Evolutionary conservation across 1,284 basidiomycete genomes (phyloP).

Genomic region (Inonotus hispidus): DNA sequence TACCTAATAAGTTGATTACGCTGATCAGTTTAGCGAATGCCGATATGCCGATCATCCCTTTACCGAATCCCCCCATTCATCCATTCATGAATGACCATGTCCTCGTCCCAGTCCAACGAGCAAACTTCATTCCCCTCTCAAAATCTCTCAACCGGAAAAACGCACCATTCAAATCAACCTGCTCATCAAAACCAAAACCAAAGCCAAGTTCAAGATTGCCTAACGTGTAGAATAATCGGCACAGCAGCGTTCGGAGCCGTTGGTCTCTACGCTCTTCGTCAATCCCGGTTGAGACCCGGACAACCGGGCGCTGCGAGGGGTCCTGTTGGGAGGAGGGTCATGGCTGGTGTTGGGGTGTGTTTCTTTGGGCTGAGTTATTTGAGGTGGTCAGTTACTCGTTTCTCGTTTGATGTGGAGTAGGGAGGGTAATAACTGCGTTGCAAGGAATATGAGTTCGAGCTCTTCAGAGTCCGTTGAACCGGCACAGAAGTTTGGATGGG

Average conservation of each 20-base stretch:
- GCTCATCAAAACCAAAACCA: not conserved
- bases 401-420: not conserved
- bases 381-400: constrained; percentile 1
- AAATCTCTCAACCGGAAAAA: not conserved
- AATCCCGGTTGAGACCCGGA: constrained; percentile 34
- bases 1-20: too few relatives aligned
- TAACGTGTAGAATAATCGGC: constrained; percentile 47
- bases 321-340: constrained; percentile 38
- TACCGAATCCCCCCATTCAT: too few relatives aligned
- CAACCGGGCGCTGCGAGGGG: constrained; percentile 36
- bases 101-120: too few relatives aligned
- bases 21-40: too few relatives aligned
- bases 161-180: not conserved
- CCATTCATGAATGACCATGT: too few relatives aligned
- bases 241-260: constrained; percentile 42
- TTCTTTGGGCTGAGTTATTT: constrained; percentile 28
- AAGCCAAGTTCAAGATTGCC: too few relatives aligned
- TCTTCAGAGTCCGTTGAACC: not conserved
- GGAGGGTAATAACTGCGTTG: not conserved
- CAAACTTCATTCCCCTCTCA: too few relatives aligned
- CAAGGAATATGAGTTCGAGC: not conserved
- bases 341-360: constrained; percentile 48
- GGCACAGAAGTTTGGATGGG: not conserved
- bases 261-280: constrained; percentile 46
- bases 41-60: too few relatives aligned